Evolutionary conservation across 805 yeast genomes (phyloP), one percentile per base, ranked within the genome.

Genomic region (Candida pseudofarinosa): DNA sequence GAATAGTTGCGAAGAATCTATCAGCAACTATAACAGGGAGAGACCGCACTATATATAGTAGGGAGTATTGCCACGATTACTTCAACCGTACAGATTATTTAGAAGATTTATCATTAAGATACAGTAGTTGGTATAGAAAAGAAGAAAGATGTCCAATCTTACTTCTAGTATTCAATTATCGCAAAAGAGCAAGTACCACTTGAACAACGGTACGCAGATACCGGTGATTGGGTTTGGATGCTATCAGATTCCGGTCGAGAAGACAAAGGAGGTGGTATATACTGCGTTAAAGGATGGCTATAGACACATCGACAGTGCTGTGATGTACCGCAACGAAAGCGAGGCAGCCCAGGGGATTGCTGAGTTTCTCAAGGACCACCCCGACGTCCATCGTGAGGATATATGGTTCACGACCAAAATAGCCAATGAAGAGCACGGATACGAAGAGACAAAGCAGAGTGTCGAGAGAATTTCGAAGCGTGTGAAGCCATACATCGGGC

Each of bases 251-350:
- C 69, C 79, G 3, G 45, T 54, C 1, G 50, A 51, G 0, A 63
- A 63, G 6, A 68, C 82, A 1, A 45, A 59, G 3, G 62, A 67
- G 0, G 54, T 79, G 19, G 83, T 80, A 0, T 69, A 74, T 50
- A 57, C 69, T 23, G 93, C 90, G 1, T 69, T 86, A 45, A 61
- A 69, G 26, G 65, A 59, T 12, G 95, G 95, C 0, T 86, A 83
- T 59, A 74, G 93, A 50, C 91, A 83, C 54, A 65, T 86, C 45
- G 93, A 87, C 56, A 68, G 83, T 15, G 96, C 95, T 4, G 79
- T 73, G 7, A 60, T 61, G n/a, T 87, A 87, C 64, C 64, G 67
- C 8, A 86, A 86, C 62, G 88, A 85, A 56, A 49, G 49, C 13
- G 84, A 80, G 49, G 79, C 79, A 3, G 80, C 80, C 15, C 68